Evolutionary conservation across 495 filamentous ascomycete genomes (phyloP).

Genomic region (Cudoniella acicularis): DNA sequence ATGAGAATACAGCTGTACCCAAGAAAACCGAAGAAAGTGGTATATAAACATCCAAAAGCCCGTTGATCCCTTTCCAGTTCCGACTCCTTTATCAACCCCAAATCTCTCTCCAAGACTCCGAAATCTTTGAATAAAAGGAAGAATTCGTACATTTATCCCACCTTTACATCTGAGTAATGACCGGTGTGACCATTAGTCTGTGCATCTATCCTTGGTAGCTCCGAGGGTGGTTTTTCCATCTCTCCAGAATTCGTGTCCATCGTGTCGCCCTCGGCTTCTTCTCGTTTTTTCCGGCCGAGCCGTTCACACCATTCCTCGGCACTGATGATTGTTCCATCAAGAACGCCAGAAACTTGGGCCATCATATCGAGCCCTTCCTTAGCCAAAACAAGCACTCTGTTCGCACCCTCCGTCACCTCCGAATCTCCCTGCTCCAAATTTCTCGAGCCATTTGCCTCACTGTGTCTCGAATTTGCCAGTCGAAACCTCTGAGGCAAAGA

Average conservation of each 20-base stretch:
- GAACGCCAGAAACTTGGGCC: constrained; percentile 72
- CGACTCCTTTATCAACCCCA: no score
- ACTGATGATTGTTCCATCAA: constrained; percentile 78
- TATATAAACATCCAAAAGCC: no score
- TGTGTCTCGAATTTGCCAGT: constrained; percentile 35
- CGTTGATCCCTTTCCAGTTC: no score
- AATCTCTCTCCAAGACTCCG: no score
- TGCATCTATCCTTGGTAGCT: not conserved
- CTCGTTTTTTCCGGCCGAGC: constrained; percentile 54
- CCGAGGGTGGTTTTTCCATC: constrained; percentile 12
- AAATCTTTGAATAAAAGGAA: not conserved
- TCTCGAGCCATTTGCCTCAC: not conserved
- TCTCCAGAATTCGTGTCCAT: not conserved
- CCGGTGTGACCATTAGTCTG: not conserved
- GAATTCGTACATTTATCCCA: not conserved
- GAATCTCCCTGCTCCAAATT: constrained; percentile 37
- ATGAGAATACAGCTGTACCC: no score
- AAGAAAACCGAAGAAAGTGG: no score
- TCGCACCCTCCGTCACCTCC: constrained; percentile 48
- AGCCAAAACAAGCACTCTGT: constrained; percentile 73
- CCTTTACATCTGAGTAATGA: not conserved
- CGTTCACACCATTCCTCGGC: constrained; percentile 85
- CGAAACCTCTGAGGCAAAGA: constrained; percentile 76
- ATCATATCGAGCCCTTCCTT: constrained; percentile 89
- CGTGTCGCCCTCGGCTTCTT: constrained; percentile 14